These are phyloP conservation scores for Penicillium freii DNA, from an alignment of 2,329 filamentous ascomycete species.

Conservation along the genomic window DNA sequence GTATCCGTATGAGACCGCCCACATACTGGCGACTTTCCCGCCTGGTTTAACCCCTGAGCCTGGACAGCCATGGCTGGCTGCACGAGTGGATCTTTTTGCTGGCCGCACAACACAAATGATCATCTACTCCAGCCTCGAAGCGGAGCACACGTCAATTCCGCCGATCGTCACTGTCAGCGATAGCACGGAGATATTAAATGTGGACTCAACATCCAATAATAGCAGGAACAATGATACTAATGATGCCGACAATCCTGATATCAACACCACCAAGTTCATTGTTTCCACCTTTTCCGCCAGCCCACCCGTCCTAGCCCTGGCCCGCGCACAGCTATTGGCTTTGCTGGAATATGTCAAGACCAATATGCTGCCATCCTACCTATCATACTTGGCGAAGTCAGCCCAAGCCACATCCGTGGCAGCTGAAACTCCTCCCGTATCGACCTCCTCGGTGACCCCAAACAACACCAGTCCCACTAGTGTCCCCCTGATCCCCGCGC, in stretches of 20 bases:
- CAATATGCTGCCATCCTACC: constrained; percentile 28
- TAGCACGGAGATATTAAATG: constrained; percentile 2
- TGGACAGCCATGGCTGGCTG: constrained; percentile 39
- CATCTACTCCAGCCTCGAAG: constrained; percentile 44
- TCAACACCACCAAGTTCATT: background rate
- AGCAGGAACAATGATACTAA: background rate
- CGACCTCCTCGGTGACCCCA: background rate
- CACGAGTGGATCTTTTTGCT: constrained; percentile 40
- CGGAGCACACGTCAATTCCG: constrained; percentile 20
- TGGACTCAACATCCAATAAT: constrained; percentile 7
- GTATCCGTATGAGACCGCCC: constrained; percentile 34
- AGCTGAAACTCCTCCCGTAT: background rate
- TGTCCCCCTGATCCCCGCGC: constrained; percentile 26
- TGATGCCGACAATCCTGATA: background rate
- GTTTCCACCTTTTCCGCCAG: constrained; percentile 17
- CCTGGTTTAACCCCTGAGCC: constrained; percentile 15
- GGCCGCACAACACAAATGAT: constrained; percentile 44
- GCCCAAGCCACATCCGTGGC: background rate
- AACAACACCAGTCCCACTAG: background rate
- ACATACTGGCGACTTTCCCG: constrained; percentile 36
- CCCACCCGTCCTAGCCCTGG: constrained; percentile 13
- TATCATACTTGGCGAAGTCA: constrained; percentile 15
- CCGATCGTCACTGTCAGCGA: constrained; percentile 16
- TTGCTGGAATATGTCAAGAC: constrained; percentile 29
- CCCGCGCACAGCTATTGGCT: constrained; percentile 29